Percentiles rank a stretch among this genome's conserved stretches.
Conservation (phyloP, 345 rosid species). For the Citrus cavaleriei region DNA sequence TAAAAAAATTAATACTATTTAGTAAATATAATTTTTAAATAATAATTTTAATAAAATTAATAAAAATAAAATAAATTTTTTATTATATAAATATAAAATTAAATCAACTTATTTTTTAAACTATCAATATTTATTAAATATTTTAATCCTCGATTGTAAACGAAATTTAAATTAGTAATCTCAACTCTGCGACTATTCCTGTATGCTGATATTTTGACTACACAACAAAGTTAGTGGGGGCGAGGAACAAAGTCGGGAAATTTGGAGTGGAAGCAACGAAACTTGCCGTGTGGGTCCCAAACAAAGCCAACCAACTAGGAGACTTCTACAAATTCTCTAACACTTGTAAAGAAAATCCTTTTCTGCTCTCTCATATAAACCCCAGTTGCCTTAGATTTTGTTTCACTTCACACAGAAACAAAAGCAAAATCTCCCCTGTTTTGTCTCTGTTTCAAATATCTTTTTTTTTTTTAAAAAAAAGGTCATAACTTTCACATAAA, state of each 20-base stretch:
- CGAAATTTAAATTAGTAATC: no score
- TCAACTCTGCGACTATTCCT: no score
- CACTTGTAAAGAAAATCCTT: constrained; percentile 7
- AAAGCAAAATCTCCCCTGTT: constrained; percentile 8
- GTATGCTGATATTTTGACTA: background rate
- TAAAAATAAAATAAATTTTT: no score
- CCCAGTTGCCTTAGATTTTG: constrained; percentile 2
- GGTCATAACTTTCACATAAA: background rate
- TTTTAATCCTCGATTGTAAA: no score
- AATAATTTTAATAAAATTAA: no score
- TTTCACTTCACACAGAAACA: background rate
- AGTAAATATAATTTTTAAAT: no score
- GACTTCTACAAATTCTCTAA: constrained; percentile 19
- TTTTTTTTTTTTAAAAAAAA: background rate
- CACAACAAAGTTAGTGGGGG: background rate
- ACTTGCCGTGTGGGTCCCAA: constrained; percentile 40
- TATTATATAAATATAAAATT: no score
- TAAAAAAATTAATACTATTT: no score
- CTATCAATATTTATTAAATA: no score
- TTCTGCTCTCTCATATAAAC: constrained; percentile 18
- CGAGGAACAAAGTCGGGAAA: background rate
- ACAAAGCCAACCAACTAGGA: constrained; percentile 24
- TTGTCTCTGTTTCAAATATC: background rate
- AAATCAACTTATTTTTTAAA: no score
- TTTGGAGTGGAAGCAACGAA: constrained; percentile 43